Evolutionary conservation across 192 early-diverging fungal species (phyloP), one percentile per base, ranked within the genome.

Genomic region (Dispira parvispora): DNA sequence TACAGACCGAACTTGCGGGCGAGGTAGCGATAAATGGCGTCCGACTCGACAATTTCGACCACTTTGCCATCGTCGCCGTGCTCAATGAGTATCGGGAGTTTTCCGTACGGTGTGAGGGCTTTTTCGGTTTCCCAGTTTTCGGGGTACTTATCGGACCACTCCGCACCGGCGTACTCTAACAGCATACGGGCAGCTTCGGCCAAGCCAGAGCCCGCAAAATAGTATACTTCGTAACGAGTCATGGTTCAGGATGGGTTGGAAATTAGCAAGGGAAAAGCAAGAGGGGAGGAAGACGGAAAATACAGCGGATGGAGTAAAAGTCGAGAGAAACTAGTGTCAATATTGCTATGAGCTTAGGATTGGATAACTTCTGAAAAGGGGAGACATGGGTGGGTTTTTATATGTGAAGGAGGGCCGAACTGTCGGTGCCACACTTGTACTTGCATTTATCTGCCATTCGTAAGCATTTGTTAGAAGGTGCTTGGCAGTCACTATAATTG

Each of bases 81-180:
- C 52, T 79, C 75, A 10, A 69, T 65, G n/a, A 81, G 67, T 4
- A 76, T 70, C 9, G 78, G 80, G 8, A 81, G 62, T 63, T 75
- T 70, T 12, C 77, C 80, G 21, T 73, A 64, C 12, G 77, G 77
- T 43, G 73, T 62, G 14, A 67, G 45, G n/a, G 55, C n/a, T 62
- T 79, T 77, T 14, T 72, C 67, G 2, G 54, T 45, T 1, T 73
- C 67, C 80, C 77, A 78, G 26, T 70, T 68, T 25, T 44, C 58
- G 2, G 67, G 74, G 13, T 45, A 21, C 32, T 45, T 56, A 6
- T 65, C 56, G 16, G 16, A 56, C 62, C 69, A 79, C 20, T 71
- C 55, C 1, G 65, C 71, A 21, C 69, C 69, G 45, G 54, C 62
- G 58, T 63, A 55, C 10, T 65, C 63, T 25, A 81, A 75, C 32